These are phyloP conservation scores for Arabidopsis lyrata DNA, from an alignment of 441 rosid species.

Conservation along the genomic window DNA sequence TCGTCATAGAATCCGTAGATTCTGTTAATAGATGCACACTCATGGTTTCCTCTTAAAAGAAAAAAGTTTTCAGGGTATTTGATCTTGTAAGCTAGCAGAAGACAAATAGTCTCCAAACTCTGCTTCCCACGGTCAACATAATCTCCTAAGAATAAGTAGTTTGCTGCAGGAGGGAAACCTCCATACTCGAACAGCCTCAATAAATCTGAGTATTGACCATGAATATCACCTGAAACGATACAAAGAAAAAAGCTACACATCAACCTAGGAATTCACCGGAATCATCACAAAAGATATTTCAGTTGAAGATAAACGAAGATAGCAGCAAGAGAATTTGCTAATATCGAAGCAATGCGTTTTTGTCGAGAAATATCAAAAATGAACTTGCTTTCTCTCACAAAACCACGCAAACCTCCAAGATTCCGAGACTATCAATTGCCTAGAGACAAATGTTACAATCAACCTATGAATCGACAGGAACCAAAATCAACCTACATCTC, in stretches of 20 bases:
- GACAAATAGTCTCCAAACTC: constrained; percentile 72
- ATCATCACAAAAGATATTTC: neutral
- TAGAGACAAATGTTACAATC: constrained; percentile 9
- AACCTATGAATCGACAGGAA: neutral
- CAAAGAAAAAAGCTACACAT: neutral
- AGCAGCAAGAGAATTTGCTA: neutral
- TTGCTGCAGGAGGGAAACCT: constrained; percentile 79
- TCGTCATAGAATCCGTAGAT: constrained; percentile 77
- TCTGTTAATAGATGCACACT: constrained; percentile 70
- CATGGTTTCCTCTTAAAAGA: constrained; percentile 73
- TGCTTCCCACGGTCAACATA: constrained; percentile 81
- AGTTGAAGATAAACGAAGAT: neutral
- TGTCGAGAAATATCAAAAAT: neutral
- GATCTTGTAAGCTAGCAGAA: constrained; percentile 69
- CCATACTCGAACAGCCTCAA: constrained; percentile 90
- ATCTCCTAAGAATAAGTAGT: constrained; percentile 87
- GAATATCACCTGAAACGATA: constrained; percentile 74
- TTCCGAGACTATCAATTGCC: neutral
- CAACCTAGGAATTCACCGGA: neutral
- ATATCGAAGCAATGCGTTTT: neutral
- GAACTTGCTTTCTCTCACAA: neutral
- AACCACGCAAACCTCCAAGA: neutral
- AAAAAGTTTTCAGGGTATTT: constrained; percentile 74
- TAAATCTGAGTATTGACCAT: constrained; percentile 92
- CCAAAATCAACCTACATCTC: neutral